These are phyloP conservation scores for Candida qinlingensis DNA, from an alignment of 805 yeast genomes.

Conservation along the genomic window DNA sequence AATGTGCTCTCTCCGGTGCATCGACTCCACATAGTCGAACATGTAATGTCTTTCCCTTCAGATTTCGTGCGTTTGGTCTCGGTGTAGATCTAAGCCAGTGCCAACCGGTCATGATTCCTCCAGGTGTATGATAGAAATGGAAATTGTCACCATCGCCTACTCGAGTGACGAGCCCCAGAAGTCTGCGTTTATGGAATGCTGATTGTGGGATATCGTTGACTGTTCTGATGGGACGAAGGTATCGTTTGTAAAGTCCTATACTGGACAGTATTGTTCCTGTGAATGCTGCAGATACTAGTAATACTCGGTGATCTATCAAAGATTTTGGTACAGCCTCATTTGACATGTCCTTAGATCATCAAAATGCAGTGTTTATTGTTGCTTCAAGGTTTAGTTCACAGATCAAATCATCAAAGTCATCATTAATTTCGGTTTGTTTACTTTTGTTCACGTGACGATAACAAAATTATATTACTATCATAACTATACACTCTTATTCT, in stretches of 20 bases:
- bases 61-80: constrained; percentile 33
- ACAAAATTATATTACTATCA: no score
- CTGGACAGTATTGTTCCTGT: constrained; percentile 1
- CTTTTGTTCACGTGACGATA: neutral
- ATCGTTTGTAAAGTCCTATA: constrained; percentile 37
- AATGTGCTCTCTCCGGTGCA: constrained; percentile 95
- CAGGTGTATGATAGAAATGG: constrained; percentile 89
- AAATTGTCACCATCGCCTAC: constrained; percentile 97
- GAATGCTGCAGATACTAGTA: constrained; percentile 1
- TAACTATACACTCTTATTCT: no score
- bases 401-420: no score
- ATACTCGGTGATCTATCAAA: constrained; percentile 1
- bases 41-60: constrained; percentile 64
- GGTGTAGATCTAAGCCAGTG: constrained; percentile 81
- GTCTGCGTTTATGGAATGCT: constrained; percentile 38
- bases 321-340: neutral
- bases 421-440: neutral
- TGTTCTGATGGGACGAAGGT: constrained; percentile 45
- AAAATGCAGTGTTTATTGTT: neutral
- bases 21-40: constrained; percentile 89
- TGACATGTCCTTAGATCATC: neutral
- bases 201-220: constrained; percentile 45
- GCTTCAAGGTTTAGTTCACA: neutral
- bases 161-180: constrained; percentile 73
- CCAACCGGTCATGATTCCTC: constrained; percentile 88